Evolutionary conservation across 129 eudicot species (phyloP).

Genomic region (Oenanthe sinensis): DNA sequence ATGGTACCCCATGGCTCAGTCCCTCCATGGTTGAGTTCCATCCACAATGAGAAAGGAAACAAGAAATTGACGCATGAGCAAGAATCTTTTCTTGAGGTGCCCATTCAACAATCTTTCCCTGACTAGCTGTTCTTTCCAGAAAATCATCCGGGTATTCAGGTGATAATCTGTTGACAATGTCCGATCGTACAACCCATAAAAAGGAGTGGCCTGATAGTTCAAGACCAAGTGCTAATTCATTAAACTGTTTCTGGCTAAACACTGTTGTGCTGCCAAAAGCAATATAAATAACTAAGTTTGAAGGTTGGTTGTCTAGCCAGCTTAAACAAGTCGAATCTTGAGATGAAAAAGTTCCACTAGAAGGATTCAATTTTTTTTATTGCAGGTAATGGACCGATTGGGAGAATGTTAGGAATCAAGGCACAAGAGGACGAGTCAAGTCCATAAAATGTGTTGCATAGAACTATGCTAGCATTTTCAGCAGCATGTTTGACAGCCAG

Average conservation of each 20-base stretch:
- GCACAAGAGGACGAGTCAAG: constrained; percentile 18
- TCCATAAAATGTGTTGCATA: constrained; percentile 35
- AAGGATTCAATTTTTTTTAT: constrained; percentile 16
- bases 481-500: background rate
- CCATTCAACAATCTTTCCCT: constrained; percentile 49
- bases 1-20: constrained; percentile 44
- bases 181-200: constrained; percentile 48
- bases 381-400: constrained; percentile 17
- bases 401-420: constrained; percentile 12
- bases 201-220: constrained; percentile 37
- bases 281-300: constrained; percentile 43
- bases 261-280: constrained; percentile 56
- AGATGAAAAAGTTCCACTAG: constrained; percentile 31
- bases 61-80: constrained; percentile 48
- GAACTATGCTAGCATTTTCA: constrained; percentile 15
- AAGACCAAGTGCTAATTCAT: constrained; percentile 47
- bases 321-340: constrained; percentile 47
- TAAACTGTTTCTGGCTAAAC: constrained; percentile 38
- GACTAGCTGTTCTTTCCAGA: constrained; percentile 17
- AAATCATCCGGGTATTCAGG: constrained; percentile 23
- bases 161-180: background rate
- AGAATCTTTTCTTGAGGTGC: constrained; percentile 64
- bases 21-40: constrained; percentile 61
- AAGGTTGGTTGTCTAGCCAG: constrained; percentile 47
- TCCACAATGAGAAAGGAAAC: constrained; percentile 64